Base-by-base conservation (phyloP, 1,284 basidiomycete genomes). In the Ceratobasidium sp. region DNA sequence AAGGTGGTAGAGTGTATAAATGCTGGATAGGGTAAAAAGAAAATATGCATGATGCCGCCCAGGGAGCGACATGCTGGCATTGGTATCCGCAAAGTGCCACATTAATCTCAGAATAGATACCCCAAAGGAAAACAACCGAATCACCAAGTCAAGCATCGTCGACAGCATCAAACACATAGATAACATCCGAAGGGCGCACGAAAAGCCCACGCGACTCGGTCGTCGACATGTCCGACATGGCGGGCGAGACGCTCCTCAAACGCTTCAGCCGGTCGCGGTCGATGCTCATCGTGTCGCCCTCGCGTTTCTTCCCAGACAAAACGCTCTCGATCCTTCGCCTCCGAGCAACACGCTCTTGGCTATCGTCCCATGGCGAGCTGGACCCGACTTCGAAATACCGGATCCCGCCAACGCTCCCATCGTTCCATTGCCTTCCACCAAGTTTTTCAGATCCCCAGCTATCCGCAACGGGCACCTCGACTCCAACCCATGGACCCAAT, bases 401-500 rank as follows among this genome's bases (percentile, higher is more conserved):
- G 16, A 92, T 82, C 0, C 93, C 92, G 30, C 87, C 86, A 86
- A 90, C 89, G 0, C 86, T 85, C 0, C 94, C 94, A 76, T 95
- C 92, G 77, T 92, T 86, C 92, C 93, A 94, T 67, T 86, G 86
- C n/a, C 88, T 82, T 3, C 84, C 83, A 46, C 83, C 84, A 23
- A 85, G 82, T 69, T 84, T 81, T 54, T 88, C 84, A 18, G 82
- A 83, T 36, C 81, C 82, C 84, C 86, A 86, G 23, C 81, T 81
- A 23, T 88, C 86, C 76, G 84, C 80, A 72, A 92, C 83, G 0
- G 92, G 90, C 16, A 95, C 90, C 79, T 97, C 95, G 4, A 97
- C 89, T 4, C 95, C 95, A 4, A 97, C 92, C 94, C 94, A 97
- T 0, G 91, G 88, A 0, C 94, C 95, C 5, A 78, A 77, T 78